Evolutionary conservation across 2,329 filamentous ascomycete genomes (phyloP).

Genomic region (Penicillium thymicola): DNA sequence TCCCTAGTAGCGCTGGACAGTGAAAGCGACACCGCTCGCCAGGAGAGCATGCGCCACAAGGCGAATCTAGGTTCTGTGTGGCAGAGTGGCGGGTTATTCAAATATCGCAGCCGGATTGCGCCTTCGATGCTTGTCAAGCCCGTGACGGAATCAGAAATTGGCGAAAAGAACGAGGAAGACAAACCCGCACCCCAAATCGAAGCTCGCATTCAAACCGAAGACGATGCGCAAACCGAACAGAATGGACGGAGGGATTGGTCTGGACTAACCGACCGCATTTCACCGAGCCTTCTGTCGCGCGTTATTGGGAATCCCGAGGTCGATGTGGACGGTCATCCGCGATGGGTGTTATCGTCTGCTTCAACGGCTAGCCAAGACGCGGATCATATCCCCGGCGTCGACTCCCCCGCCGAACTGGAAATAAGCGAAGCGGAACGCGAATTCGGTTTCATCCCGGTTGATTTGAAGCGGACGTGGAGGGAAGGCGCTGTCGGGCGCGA

Average conservation of each 20-base stretch:
- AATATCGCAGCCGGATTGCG: conserved; percentile 39
- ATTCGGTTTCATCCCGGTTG: conserved; percentile 56
- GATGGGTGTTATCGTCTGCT: conserved; percentile 57
- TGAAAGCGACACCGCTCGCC: conserved; percentile 36
- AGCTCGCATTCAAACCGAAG: conserved; percentile 14
- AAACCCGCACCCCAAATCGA: background rate
- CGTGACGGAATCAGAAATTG: background rate
- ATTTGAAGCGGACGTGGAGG: conserved; percentile 62
- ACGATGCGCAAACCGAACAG: conserved; percentile 27
- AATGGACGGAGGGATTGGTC: conserved; percentile 54
- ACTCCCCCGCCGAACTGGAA: conserved; percentile 21
- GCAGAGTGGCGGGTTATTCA: conserved; percentile 48
- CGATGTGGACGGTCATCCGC: conserved; percentile 40
- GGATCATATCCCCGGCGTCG: conserved; percentile 60
- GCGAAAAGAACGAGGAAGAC: conserved; percentile 10
- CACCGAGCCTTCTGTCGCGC: conserved; percentile 48
- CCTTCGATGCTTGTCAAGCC: conserved; percentile 47
- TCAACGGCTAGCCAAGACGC: conserved; percentile 56
- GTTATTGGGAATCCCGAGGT: conserved; percentile 45
- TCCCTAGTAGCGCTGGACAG: conserved; percentile 33
- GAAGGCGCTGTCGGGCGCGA: conserved; percentile 60
- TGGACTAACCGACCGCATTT: conserved; percentile 51
- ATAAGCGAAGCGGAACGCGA: conserved; percentile 43
- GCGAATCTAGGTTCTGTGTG: conserved; percentile 57
- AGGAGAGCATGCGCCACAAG: conserved; percentile 51